A percentile compares a stretch with the other conserved stretches of the same genome.
Evolutionary conservation across 2,329 filamentous ascomycete genomes (phyloP).

Genomic region (Aspergillus vadensis): DNA sequence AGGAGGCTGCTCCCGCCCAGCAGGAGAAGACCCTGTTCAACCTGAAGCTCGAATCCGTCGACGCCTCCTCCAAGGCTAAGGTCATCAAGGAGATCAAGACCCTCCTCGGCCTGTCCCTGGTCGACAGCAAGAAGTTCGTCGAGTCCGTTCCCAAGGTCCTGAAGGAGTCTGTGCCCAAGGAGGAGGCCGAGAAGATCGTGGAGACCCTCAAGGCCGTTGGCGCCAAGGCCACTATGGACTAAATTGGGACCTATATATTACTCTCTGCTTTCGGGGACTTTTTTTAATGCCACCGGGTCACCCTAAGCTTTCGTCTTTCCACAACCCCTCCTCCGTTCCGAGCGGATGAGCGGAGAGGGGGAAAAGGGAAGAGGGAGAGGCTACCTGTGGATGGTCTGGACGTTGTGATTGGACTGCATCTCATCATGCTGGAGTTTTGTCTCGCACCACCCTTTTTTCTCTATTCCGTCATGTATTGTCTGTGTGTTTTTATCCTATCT

Average conservation of each 20-base stretch:
- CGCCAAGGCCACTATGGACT: conserved; percentile 89
- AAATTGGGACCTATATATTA: conserved; percentile 40
- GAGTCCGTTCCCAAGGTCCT: conserved; percentile 97
- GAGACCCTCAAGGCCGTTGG: conserved; percentile 91
- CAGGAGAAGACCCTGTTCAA: conserved; percentile 97
- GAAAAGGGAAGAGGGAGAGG: neutral
- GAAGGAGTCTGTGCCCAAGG: conserved; percentile 99
- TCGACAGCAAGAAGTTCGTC: conserved; percentile 99
- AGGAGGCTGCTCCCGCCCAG: conserved; percentile 82
- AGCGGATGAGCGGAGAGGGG: conserved; percentile 10
- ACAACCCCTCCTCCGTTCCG: neutral
- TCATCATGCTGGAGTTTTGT: conserved; percentile 27
- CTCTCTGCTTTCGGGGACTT: conserved; percentile 13
- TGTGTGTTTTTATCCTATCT: conserved; percentile 23
- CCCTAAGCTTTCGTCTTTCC: conserved; percentile 1
- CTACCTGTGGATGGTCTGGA: conserved; percentile 17
- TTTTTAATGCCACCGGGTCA: conserved; percentile 15
- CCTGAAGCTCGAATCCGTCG: conserved; percentile 89
- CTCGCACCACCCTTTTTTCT: conserved; percentile 23
- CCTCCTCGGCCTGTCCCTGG: conserved; percentile 89
- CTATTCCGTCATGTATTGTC: conserved; percentile 12
- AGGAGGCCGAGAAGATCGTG: conserved; percentile 98
- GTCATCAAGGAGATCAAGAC: conserved; percentile 99
- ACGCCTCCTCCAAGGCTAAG: conserved; percentile 90
- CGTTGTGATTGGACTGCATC: conserved; percentile 27